These are phyloP conservation scores for Ambrosiella beaveri DNA, from an alignment of 2,329 filamentous ascomycete genomes.

Conservation along the genomic window DNA sequence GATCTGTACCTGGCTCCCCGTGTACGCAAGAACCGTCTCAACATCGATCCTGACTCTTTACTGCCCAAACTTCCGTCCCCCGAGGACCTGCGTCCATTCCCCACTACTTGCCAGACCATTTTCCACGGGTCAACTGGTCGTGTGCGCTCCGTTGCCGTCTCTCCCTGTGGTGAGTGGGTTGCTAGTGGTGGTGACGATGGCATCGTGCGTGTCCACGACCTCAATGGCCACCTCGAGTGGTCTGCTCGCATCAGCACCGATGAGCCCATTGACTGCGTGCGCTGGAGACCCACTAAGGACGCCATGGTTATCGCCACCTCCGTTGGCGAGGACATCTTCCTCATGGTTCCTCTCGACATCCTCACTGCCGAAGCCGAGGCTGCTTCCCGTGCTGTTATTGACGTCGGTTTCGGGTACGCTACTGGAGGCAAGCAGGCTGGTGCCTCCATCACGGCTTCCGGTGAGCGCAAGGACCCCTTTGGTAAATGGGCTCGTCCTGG, in stretches of 20 bases:
- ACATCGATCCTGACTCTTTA: conserved; percentile 87
- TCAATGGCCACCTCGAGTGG: conserved; percentile 82
- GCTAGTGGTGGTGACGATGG: conserved; percentile 92
- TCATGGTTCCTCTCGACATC: conserved; percentile 59
- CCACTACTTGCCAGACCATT: conserved; percentile 71
- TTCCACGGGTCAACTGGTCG: conserved; percentile 80
- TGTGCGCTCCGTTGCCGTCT: conserved; percentile 68
- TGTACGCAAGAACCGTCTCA: conserved; percentile 80
- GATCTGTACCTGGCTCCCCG: conserved; percentile 90
- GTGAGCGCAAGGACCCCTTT: conserved; percentile 53
- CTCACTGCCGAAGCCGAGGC: conserved; percentile 58
- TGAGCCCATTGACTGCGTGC: conserved; percentile 65
- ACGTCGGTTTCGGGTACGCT: conserved; percentile 90
- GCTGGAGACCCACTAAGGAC: conserved; percentile 76
- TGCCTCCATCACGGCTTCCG: conserved; percentile 29
- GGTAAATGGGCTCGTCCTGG: conserved; percentile 74
- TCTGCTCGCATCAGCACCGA: conserved; percentile 61
- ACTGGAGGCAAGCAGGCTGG: conserved; percentile 41
- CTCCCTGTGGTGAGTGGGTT: conserved; percentile 69
- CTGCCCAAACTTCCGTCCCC: conserved; percentile 85
- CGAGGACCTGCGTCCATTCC: conserved; percentile 87
- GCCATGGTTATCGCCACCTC: conserved; percentile 68
- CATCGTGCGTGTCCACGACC: conserved; percentile 76
- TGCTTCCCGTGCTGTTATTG: conserved; percentile 57
- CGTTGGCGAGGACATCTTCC: conserved; percentile 67